These are phyloP conservation scores for barrel medic (Medicago truncatula) DNA, from an alignment of 306 rosid species.

Conservation along the genomic window DNA sequence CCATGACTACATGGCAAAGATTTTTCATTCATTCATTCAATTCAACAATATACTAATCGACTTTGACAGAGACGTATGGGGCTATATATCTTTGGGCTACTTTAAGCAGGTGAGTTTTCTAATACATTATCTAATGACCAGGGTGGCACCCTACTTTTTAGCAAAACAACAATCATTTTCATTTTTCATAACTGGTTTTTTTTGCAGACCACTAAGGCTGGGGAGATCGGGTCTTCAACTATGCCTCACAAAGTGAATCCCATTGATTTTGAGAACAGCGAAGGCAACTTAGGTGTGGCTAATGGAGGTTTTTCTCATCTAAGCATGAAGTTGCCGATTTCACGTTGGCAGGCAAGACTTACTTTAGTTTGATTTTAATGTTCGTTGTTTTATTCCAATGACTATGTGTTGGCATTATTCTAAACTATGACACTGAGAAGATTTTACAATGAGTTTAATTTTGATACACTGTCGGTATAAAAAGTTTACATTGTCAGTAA, in stretches of 20 bases:
- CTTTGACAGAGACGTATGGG: conserved; percentile 88
- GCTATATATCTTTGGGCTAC: conserved; percentile 88
- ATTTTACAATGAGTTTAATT: not conserved
- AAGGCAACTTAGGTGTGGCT: conserved; percentile 93
- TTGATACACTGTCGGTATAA: too few species aligned
- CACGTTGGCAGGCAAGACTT: conserved; percentile 83
- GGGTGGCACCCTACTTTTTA: not conserved
- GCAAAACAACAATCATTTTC: not conserved
- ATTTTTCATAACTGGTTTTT: conserved; percentile 6
- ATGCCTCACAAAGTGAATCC: conserved; percentile 99
- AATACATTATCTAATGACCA: conserved; percentile 10
- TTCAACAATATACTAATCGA: conserved; percentile 80
- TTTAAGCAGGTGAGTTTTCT: conserved; percentile 75
- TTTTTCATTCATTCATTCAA: conserved; percentile 67
- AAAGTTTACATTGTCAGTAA: too few species aligned
- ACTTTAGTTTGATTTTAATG: conserved; percentile 24
- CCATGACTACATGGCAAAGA: conserved; percentile 92
- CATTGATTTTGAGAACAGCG: conserved; percentile 94
- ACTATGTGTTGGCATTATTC: conserved; percentile 14
- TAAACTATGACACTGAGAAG: conserved; percentile 23
- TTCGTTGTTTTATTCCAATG: conserved; percentile 2
- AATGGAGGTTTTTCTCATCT: conserved; percentile 73
- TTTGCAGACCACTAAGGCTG: conserved; percentile 62
- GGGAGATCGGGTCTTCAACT: conserved; percentile 91
- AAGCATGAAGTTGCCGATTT: conserved; percentile 83